Evolutionary conservation across 768 basidiomycete genomes (phyloP).

Genomic region (Boletus reticuloceps): DNA sequence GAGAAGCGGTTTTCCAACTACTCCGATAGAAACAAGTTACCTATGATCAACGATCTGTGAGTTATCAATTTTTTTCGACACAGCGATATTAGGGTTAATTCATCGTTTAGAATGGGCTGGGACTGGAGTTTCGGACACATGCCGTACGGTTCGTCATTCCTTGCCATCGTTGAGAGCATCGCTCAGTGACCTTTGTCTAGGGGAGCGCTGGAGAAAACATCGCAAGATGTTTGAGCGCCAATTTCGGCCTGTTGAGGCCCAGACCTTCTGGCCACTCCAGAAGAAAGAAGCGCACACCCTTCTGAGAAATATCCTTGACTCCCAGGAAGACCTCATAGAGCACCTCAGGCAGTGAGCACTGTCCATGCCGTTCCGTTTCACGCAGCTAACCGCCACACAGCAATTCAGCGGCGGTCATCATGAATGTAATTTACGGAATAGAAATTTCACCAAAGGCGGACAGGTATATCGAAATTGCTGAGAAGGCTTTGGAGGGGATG

Average conservation of each 20-base stretch:
- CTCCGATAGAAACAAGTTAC: constrained; percentile 47
- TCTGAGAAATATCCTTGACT: constrained; percentile 42
- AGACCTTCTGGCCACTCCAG: constrained; percentile 44
- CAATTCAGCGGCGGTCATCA: constrained; percentile 50
- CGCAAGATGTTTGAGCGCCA: constrained; percentile 52
- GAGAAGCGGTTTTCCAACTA: constrained; percentile 56
- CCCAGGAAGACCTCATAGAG: constrained; percentile 43
- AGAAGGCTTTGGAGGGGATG: constrained; percentile 50
- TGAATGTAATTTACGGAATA: constrained; percentile 54
- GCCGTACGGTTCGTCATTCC: constrained; percentile 40
- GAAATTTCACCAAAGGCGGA: constrained; percentile 41
- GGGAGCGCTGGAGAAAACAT: constrained; percentile 50
- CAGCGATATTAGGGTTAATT: background rate
- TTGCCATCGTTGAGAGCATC: background rate
- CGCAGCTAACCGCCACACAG: constrained; percentile 26
- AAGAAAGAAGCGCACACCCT: constrained; percentile 44
- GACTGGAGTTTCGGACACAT: constrained; percentile 57
- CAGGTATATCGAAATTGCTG: constrained; percentile 49
- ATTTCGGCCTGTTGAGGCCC: constrained; percentile 44
- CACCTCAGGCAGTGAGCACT: constrained; percentile 48
- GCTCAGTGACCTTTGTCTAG: constrained; percentile 23
- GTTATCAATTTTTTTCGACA: constrained; percentile 7
- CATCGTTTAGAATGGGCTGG: constrained; percentile 40
- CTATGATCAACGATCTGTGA: constrained; percentile 52
- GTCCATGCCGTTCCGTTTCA: background rate